These are phyloP conservation scores for Mortierella sp. DNA, from an alignment of 371 early-diverging fungal species.

Conservation along the genomic window DNA sequence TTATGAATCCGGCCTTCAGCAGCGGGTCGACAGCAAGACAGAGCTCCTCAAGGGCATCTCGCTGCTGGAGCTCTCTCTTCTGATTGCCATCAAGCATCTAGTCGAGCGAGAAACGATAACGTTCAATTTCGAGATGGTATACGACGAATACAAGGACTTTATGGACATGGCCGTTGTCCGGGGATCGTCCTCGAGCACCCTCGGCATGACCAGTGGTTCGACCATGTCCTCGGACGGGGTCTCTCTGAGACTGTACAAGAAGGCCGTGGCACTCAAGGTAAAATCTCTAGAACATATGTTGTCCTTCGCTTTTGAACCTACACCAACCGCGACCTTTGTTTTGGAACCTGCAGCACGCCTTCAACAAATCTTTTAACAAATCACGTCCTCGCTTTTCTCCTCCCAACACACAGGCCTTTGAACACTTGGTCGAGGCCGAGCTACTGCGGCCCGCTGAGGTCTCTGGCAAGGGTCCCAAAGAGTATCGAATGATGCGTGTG, in stretches of 20 bases:
- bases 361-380: neutral
- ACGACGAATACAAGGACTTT: constrained; percentile 90
- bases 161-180: constrained; percentile 67
- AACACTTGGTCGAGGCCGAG: constrained; percentile 77
- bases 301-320: no score
- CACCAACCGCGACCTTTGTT: no score
- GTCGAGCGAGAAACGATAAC: constrained; percentile 69
- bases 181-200: constrained; percentile 44
- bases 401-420: constrained; percentile 69
- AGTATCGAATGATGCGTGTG: constrained; percentile 84
- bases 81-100: constrained; percentile 84
- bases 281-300: no score
- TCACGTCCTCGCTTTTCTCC: neutral
- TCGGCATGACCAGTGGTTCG: constrained; percentile 24
- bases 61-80: constrained; percentile 81
- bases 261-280: constrained; percentile 86
- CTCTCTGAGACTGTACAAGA: constrained; percentile 80
- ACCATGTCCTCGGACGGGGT: constrained; percentile 57
- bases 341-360: no score
- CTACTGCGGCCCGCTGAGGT: constrained; percentile 73
- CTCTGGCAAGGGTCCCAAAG: constrained; percentile 78
- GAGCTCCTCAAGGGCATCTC: constrained; percentile 79
- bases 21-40: constrained; percentile 70
- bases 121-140: constrained; percentile 95
- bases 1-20: constrained; percentile 58